A percentile compares a stretch with the other conserved stretches of the same genome.
Evolutionary conservation across 306 rosid species (phyloP).

Genomic region (Fragaria iinumae): DNA sequence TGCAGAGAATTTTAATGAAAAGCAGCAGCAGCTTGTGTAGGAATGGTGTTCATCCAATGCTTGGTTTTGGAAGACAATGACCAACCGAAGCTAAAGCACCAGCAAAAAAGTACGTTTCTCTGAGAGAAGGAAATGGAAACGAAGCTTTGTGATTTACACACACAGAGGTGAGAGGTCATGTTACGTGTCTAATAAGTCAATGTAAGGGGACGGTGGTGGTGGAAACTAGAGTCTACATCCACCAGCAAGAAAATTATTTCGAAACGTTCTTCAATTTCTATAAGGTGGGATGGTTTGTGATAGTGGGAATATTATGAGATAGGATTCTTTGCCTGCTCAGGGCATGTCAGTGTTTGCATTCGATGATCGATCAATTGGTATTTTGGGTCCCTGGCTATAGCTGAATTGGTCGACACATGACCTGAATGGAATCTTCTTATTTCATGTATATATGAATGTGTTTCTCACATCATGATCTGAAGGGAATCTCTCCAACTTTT

Average conservation of each 20-base stretch:
- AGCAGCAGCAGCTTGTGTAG: no score
- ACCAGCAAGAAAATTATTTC: conserved; percentile 24
- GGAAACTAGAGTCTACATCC: conserved; percentile 36
- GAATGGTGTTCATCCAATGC: no score
- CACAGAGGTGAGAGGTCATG: no score
- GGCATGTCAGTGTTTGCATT: conserved; percentile 37
- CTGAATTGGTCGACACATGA: conserved; percentile 32
- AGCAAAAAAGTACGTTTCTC: no score
- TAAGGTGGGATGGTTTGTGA: conserved; percentile 30
- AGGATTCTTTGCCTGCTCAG: conserved; percentile 29
- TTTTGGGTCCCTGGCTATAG: conserved; percentile 41
- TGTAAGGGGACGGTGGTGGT: conserved; percentile 7
- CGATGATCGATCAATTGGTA: conserved; percentile 15
- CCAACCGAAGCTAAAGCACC: no score
- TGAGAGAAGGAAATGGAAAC: no score
- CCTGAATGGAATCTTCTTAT: conserved; percentile 51
- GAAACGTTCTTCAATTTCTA: conserved; percentile 14
- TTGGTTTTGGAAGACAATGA: no score
- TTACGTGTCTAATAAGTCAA: conserved; percentile 11
- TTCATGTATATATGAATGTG: conserved; percentile 11
- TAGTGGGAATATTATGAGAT: conserved; percentile 15
- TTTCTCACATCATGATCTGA: conserved; percentile 28
- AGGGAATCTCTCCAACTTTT: conserved; percentile 29
- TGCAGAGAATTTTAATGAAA: no score
- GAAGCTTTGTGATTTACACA: no score